Conservation (phyloP, 345 rosid genomes). For the Firmiana major region DNA sequence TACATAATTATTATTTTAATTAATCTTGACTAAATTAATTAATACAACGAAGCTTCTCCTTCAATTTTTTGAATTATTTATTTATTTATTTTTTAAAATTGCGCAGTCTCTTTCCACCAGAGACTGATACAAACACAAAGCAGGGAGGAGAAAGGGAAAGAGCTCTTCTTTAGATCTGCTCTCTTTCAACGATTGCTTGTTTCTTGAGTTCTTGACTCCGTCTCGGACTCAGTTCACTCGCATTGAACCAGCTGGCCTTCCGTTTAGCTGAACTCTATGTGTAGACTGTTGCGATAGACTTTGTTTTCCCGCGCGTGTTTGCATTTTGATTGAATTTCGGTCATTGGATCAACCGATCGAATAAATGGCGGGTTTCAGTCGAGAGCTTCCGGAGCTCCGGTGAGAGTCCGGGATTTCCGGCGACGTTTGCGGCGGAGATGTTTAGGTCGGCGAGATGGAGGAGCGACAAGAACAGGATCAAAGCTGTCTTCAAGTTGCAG, state of each 20-base stretch:
- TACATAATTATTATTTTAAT: slow-evolving; percentile 11
- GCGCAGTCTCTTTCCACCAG: slow-evolving; percentile 20
- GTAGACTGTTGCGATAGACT: background rate
- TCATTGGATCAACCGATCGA: slow-evolving; percentile 28
- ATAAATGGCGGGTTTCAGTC: slow-evolving; percentile 31
- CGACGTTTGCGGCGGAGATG: slow-evolving; percentile 37
- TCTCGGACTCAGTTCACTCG: slow-evolving; percentile 25
- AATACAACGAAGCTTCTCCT: slow-evolving; percentile 25
- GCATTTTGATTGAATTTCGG: background rate
- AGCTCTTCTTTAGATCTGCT: slow-evolving; percentile 47
- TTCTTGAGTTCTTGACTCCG: slow-evolving; percentile 4
- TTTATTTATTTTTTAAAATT: background rate
- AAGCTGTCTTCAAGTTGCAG: slow-evolving; percentile 74
- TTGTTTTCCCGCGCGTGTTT: background rate
- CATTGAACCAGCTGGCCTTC: slow-evolving; percentile 16
- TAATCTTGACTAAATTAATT: background rate
- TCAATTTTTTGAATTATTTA: background rate
- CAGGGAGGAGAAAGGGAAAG: background rate
- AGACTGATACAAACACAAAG: slow-evolving; percentile 10
- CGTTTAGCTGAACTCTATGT: background rate
- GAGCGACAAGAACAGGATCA: slow-evolving; percentile 74
- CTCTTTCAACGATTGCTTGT: slow-evolving; percentile 13
- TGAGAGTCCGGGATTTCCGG: slow-evolving; percentile 21
- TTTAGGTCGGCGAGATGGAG: slow-evolving; percentile 82
- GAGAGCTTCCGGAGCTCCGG: slow-evolving; percentile 30